These are phyloP conservation scores for Aquilaria yunnanensis DNA, from an alignment of 345 rosid genomes.

Conservation along the genomic window DNA sequence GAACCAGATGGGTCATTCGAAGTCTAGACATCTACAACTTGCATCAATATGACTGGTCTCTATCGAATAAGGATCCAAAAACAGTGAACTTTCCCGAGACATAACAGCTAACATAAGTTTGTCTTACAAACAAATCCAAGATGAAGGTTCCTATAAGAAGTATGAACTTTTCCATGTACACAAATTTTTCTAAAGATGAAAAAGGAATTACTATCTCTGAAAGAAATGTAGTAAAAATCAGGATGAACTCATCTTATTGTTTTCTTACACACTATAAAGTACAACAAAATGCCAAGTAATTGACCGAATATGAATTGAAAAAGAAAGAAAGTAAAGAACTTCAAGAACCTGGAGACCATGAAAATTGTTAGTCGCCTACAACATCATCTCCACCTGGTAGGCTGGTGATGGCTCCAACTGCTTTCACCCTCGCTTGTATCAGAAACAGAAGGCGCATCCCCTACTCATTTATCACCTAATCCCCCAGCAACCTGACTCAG, in stretches of 20 bases:
- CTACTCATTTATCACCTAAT: constrained; percentile 21
- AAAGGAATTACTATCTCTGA: not conserved
- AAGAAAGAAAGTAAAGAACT: not conserved
- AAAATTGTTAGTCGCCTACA: constrained; percentile 30
- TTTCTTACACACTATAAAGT: constrained; percentile 19
- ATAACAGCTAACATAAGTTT: not conserved
- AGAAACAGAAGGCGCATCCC: constrained; percentile 38
- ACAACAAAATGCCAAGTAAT: constrained; percentile 16
- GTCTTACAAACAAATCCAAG: constrained; percentile 10
- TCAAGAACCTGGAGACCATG: constrained; percentile 8
- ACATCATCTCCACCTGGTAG: constrained; percentile 38
- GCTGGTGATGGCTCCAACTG: constrained; percentile 28
- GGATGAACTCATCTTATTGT: constrained; percentile 17
- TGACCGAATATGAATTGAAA: not conserved
- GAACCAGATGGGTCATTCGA: no score
- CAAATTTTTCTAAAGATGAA: constrained; percentile 19
- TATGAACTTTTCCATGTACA: constrained; percentile 23
- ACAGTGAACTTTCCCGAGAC: no score
- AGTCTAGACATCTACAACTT: no score
- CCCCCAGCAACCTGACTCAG: constrained; percentile 16
- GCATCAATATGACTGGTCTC: no score
- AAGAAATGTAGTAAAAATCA: constrained; percentile 10
- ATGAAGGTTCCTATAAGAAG: constrained; percentile 18
- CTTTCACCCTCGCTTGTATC: constrained; percentile 42
- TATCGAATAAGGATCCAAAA: no score